phyloP scores from a whole-genome alignment of 352 stramenopile species.

The Globisporangium spinosum region DNA sequence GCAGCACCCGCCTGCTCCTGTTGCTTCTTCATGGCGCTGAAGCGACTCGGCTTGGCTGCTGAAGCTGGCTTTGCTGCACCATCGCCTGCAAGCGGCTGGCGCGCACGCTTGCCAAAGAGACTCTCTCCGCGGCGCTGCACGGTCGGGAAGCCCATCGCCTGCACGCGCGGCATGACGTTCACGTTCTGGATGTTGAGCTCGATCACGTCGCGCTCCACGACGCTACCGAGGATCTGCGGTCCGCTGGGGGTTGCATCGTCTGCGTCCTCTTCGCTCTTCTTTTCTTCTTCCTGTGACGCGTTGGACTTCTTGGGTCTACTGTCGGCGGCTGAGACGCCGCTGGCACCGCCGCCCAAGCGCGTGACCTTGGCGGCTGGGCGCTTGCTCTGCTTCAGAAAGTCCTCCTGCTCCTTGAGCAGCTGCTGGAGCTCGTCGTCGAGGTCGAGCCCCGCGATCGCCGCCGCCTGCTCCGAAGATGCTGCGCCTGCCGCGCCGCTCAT shows the following conservation, averaged over 20 bases:
- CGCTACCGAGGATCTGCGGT: conserved; percentile 45
- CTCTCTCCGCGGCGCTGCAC: conserved; percentile 54
- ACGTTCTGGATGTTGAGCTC: conserved; percentile 33
- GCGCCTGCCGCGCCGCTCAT: not conserved
- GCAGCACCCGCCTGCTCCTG: too few species aligned
- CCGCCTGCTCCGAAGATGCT: not conserved
- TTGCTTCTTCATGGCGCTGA: conserved; percentile 16
- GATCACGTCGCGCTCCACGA: conserved; percentile 63
- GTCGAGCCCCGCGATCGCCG: conserved; percentile 32
- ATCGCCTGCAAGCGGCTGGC: conserved; percentile 6
- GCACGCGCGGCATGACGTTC: conserved; percentile 24
- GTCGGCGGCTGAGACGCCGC: conserved; percentile 1
- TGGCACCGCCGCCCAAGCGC: conserved; percentile 19
- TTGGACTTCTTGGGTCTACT: not conserved
- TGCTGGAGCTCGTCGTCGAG: conserved; percentile 76
- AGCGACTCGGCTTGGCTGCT: conserved; percentile 21
- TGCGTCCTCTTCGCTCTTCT: conserved; percentile 5
- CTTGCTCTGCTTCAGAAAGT: conserved; percentile 63
- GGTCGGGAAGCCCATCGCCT: conserved; percentile 57
- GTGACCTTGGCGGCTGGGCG: conserved; percentile 55
- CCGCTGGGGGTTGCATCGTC: conserved; percentile 15
- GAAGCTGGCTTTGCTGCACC: not conserved
- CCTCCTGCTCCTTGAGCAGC: conserved; percentile 79
- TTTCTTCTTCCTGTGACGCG: not conserved
- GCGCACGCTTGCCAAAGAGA: conserved; percentile 60